These are phyloP conservation scores for Pichia heedii DNA, from an alignment of 805 yeast species.

Conservation along the genomic window DNA sequence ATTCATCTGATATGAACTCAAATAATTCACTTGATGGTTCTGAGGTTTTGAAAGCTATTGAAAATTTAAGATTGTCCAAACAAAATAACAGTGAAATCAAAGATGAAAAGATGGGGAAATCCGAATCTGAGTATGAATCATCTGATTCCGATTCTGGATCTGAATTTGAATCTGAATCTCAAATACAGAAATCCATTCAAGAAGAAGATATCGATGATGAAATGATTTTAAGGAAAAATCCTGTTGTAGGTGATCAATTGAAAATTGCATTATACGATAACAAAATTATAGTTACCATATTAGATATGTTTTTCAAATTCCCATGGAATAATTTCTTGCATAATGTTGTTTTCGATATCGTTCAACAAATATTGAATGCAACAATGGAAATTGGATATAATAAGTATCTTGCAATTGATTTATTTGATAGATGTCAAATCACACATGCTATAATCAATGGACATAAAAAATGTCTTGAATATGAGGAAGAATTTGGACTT, in stretches of 20 bases:
- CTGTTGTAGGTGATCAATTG: conserved; percentile 80
- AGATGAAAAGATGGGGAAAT: not conserved
- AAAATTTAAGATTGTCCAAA: conserved; percentile 22
- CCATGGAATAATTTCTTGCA: conserved; percentile 98
- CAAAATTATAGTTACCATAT: conserved; percentile 55
- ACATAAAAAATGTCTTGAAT: conserved; percentile 43
- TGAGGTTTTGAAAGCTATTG: conserved; percentile 28
- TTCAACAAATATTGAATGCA: conserved; percentile 86
- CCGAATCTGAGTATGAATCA: conserved; percentile 5
- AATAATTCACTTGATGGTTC: conserved; percentile 22
- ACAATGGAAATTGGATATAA: conserved; percentile 73
- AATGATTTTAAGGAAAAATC: conserved; percentile 37
- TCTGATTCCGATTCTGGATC: too few relatives aligned
- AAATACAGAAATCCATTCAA: not conserved
- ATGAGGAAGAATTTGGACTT: conserved; percentile 50
- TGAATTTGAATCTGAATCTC: too few relatives aligned
- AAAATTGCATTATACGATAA: conserved; percentile 77
- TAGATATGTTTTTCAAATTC: conserved; percentile 66
- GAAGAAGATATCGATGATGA: conserved; percentile 14
- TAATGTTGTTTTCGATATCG: conserved; percentile 92
- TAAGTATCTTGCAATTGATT: conserved; percentile 61
- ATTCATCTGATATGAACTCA: conserved; percentile 22
- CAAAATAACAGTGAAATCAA: conserved; percentile 7
- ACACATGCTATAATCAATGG: conserved; percentile 47
- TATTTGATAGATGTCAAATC: conserved; percentile 56